Base-by-base conservation (phyloP, 2,329 filamentous ascomycete species). In the Stylonectria norvegica region DNA sequence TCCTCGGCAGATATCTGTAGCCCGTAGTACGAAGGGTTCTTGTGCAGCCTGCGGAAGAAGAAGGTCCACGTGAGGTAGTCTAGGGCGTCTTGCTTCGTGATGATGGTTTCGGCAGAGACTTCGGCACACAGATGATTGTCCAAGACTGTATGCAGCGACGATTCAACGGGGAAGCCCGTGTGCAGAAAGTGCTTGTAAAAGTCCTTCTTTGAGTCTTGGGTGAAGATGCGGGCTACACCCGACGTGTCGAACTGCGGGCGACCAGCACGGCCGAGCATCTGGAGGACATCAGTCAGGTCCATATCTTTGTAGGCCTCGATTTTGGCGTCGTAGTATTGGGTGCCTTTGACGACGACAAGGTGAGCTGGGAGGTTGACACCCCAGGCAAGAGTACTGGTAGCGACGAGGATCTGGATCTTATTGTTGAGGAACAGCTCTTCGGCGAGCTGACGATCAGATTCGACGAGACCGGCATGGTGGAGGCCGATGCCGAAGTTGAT, bases 131-230 rank as follows among this genome's bases (percentile, higher is more conserved):
- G 75, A 75, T 98, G 94, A 70, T 98, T 95, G 67, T 97, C 91
- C 6, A 98, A 73, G 1, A 97, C 93, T 15, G 94, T 95, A 66
- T 98, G 93, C 27, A 98, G 74, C 0, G 90, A 94, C 1, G 90
- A 96, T 63, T 98, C 93, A 9, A 98, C 93, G 0, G 93, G 94
- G 63, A 98, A 98, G 2, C 93, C 94, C 1, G 91, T 97, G 60
- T 98, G 93, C 39, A 98, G 68, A 69, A 98, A 98, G 67, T 98
- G 93, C 71, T 98, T 98, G 70, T 98, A 98, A 65, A 98, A 98
- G 44, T 94, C 89, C 67, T 98, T 98, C 73, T 97, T 98, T 3
- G 91, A 74, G 57, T 97, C 90, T 58, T 98, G 90, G 0, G 93
- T 98, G 60, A 98, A 95, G 60, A 98, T 98, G 20, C 91, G 84